phyloP scores from a whole-genome alignment of 768 basidiomycete genomes.

The Tephrocybe sp. region DNA sequence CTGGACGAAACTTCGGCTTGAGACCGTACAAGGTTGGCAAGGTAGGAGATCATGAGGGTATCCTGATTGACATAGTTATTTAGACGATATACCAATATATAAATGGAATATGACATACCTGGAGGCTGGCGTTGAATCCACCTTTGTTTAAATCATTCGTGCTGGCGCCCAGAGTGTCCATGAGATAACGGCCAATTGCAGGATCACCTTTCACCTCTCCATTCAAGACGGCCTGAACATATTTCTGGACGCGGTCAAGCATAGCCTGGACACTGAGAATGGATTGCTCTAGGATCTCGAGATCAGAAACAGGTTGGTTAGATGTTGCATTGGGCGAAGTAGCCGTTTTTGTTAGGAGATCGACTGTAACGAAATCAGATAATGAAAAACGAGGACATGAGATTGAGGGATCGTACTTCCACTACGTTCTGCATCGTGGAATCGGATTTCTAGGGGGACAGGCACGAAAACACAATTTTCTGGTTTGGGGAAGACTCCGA shows the following conservation, averaged over 20 bases:
- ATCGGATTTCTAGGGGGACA: slow-evolving; percentile 83
- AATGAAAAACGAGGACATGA: not conserved
- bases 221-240: slow-evolving; percentile 77
- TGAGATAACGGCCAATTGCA: slow-evolving; percentile 86
- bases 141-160: slow-evolving; percentile 71
- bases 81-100: slow-evolving; percentile 17
- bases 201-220: slow-evolving; percentile 82
- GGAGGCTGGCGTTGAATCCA: slow-evolving; percentile 73
- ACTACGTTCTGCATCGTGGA: slow-evolving; percentile 81
- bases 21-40: slow-evolving; percentile 89
- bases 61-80: slow-evolving; percentile 50
- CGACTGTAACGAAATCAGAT: slow-evolving; percentile 51
- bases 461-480: slow-evolving; percentile 96
- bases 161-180: slow-evolving; percentile 81
- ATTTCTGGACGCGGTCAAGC: slow-evolving; percentile 82
- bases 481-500: slow-evolving; percentile 85
- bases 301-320: slow-evolving; percentile 61
- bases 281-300: slow-evolving; percentile 76
- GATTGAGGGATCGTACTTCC: slow-evolving; percentile 59
- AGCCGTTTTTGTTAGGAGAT: slow-evolving; percentile 61
- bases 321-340: slow-evolving; percentile 45
- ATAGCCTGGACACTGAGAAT: slow-evolving; percentile 70
- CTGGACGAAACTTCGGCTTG: slow-evolving; percentile 92
- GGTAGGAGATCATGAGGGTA: slow-evolving; percentile 91
- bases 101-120: slow-evolving; percentile 41